phyloP scores from a whole-genome alignment of 441 rosid species.

The Adansonia gregorii region DNA sequence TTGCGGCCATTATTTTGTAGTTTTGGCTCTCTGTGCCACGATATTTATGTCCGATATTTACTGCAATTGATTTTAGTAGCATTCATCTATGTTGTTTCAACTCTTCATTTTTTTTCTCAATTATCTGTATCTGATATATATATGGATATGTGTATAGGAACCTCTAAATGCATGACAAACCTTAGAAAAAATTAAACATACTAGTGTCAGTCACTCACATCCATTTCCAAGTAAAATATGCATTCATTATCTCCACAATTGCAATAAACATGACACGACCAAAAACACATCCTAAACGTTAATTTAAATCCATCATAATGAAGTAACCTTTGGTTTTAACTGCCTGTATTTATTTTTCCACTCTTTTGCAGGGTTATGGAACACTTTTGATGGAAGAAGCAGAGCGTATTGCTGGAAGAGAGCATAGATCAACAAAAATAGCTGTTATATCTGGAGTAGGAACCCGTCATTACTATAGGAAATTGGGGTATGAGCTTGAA shows the following conservation, averaged over 20 bases:
- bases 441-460: conserved; percentile 98
- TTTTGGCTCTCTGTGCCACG: too few species aligned
- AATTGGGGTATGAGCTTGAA: conserved; percentile 91
- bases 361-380: conserved; percentile 77
- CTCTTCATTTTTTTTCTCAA: background rate
- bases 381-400: conserved; percentile 99
- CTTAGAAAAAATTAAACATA: too few species aligned
- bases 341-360: background rate
- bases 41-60: too few species aligned
- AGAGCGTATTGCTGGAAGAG: conserved; percentile 73
- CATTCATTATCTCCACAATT: too few species aligned
- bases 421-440: conserved; percentile 81
- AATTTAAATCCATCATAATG: too few species aligned
- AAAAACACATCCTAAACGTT: too few species aligned
- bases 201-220: too few species aligned
- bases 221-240: too few species aligned
- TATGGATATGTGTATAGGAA: background rate
- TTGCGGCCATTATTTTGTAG: too few species aligned
- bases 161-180: too few species aligned
- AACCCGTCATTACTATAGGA: conserved; percentile 93
- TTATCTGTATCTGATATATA: background rate
- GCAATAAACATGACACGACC: too few species aligned
- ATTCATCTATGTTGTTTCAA: background rate
- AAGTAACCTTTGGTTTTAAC: background rate
- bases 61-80: too few species aligned